Evolutionary conservation across 1,284 basidiomycete genomes (phyloP).

Genomic region (Papiliotrema nemorosa): DNA sequence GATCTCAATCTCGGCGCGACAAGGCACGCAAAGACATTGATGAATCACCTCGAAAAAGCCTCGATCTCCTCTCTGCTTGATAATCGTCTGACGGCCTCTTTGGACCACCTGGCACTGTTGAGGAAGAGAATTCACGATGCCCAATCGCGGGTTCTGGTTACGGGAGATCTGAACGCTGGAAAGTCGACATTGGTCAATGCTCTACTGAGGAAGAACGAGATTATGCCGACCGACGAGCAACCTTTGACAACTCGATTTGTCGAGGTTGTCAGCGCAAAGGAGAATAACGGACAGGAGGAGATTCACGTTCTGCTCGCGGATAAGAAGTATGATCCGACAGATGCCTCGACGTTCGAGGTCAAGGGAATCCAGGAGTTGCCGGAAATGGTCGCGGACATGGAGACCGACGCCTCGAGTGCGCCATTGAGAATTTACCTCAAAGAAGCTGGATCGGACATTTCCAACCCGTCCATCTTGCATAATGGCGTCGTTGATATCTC

Average conservation of each 20-base stretch:
- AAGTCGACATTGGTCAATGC: slow-evolving; percentile 99
- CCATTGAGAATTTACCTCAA: slow-evolving; percentile 78
- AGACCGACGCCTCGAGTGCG: slow-evolving; percentile 65
- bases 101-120: slow-evolving; percentile 80
- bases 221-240: slow-evolving; percentile 98
- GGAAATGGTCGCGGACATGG: slow-evolving; percentile 65
- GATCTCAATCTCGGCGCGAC: slow-evolving; percentile 88
- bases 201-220: slow-evolving; percentile 69
- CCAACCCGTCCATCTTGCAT: slow-evolving; percentile 79
- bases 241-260: slow-evolving; percentile 97
- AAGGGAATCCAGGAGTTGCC: slow-evolving; percentile 70
- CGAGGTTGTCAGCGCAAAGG: slow-evolving; percentile 89
- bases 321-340: slow-evolving; percentile 64
- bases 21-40: slow-evolving; percentile 70
- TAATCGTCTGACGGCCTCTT: slow-evolving; percentile 72
- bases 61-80: slow-evolving; percentile 91
- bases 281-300: slow-evolving; percentile 58
- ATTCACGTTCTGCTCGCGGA: slow-evolving; percentile 53
- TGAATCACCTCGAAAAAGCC: slow-evolving; percentile 84
- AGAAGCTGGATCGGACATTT: slow-evolving; percentile 61
- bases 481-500: slow-evolving; percentile 98
- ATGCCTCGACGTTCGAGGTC: slow-evolving; percentile 73
- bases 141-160: slow-evolving; percentile 94
- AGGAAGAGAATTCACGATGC: slow-evolving; percentile 83
- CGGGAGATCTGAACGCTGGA: slow-evolving; percentile 98